Base-by-base conservation (phyloP, 192 early-diverging fungal species). In the Paraglomus occultum region DNA sequence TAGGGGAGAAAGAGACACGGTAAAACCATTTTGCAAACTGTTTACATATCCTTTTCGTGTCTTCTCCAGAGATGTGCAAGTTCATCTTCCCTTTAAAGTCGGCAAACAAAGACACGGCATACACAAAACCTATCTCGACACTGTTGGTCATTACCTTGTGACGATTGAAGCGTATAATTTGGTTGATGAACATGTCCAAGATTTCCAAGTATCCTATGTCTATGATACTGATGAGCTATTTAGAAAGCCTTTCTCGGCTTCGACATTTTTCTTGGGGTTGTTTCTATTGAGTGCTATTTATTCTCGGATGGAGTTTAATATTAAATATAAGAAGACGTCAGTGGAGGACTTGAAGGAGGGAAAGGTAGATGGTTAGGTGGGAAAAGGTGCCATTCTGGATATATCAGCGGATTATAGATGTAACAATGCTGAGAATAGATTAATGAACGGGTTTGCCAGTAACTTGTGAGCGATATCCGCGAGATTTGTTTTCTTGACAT, bases 101-200 rank as follows among this genome's bases (percentile, higher is more conserved):
- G 90, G 92, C 44, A 45, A 68, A 9, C 54, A 87, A 6, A 64
- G 67, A 31, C 70, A 88, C 47, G 67, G 66, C 18, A 85, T 80
- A 8, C 80, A 80, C 39, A 89, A 84, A 71, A 93, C 92, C 10
- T 94, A 94, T 76, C 84, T 99, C 61, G 97, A 99, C 83, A 89
- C 92, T 10, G 86, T 86, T 47, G 97, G 96, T n/a, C 90, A 94
- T 39, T 88, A 90, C 6, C 85, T 83, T n/a, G 76, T 98, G 5
- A 80, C 84, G 4, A 71, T 99, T 17, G 65, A 76, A 42, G 89
- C 88, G 46, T 70, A 69, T 42, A 93, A 93, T 63, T 75, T 97
- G 9, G 85, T 95, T 40, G 84, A 90, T 59, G 92, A 91, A 55
- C 80, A 90, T 42, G 74, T 63, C 2, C 65, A 80, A 40, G 59